Evolutionary conservation across 768 basidiomycete genomes (phyloP).

Genomic region (Tylopilus intermedius): DNA sequence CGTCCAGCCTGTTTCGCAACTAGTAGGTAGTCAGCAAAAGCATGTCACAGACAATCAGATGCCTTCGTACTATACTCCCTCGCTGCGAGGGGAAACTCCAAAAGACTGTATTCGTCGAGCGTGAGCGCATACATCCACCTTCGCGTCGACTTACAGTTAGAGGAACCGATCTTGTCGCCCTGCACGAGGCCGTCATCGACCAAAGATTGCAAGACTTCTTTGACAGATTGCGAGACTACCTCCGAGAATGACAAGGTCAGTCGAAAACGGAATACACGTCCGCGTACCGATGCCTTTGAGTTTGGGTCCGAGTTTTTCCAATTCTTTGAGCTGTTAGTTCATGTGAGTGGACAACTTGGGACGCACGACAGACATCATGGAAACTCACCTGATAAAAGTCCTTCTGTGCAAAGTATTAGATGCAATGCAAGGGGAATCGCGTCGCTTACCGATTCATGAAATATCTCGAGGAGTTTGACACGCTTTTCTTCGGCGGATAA

Average conservation of each 20-base stretch:
- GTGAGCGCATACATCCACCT: slow-evolving; percentile 21
- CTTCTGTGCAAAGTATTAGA: slow-evolving; percentile 43
- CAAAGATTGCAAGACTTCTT: slow-evolving; percentile 84
- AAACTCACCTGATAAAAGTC: slow-evolving; percentile 66
- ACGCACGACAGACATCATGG: not conserved
- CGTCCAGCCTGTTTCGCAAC: slow-evolving; percentile 54
- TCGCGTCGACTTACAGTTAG: slow-evolving; percentile 64
- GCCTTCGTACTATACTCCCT: slow-evolving; percentile 58
- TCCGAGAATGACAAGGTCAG: not conserved
- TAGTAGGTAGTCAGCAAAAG: slow-evolving; percentile 22
- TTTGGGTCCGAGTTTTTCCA: slow-evolving; percentile 86
- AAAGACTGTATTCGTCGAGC: slow-evolving; percentile 53
- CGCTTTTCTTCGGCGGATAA: slow-evolving; percentile 89
- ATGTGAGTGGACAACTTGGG: not conserved
- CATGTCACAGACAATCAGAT: not conserved
- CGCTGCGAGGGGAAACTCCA: slow-evolving; percentile 94
- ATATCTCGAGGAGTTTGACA: slow-evolving; percentile 83
- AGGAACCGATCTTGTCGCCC: slow-evolving; percentile 89
- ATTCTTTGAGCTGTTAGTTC: slow-evolving; percentile 67
- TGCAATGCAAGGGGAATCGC: not conserved
- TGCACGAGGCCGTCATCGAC: slow-evolving; percentile 85
- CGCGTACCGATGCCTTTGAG: slow-evolving; percentile 81
- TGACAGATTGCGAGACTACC: slow-evolving; percentile 83
- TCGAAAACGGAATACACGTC: not conserved
- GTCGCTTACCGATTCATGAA: slow-evolving; percentile 73